A percentile compares a stretch with the other conserved stretches of the same genome.
These are phyloP conservation scores for Leucocoprinus leucothites DNA, from an alignment of 768 basidiomycete species.

Conservation along the genomic window DNA sequence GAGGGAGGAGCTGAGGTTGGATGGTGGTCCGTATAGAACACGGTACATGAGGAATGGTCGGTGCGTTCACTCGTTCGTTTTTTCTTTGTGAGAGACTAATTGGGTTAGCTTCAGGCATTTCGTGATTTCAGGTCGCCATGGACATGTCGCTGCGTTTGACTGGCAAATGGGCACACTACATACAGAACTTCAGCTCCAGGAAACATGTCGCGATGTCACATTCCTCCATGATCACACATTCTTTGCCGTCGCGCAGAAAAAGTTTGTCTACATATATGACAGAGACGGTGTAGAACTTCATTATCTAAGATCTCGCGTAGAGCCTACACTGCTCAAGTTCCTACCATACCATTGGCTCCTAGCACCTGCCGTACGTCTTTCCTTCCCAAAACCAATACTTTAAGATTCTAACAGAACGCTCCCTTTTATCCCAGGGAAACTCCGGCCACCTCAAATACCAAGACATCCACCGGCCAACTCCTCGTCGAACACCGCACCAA, in stretches of 20 bases:
- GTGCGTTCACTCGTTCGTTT: slow-evolving; percentile 31
- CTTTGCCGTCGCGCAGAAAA: slow-evolving; percentile 31
- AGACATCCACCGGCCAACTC: slow-evolving; percentile 87
- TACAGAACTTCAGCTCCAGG: slow-evolving; percentile 83
- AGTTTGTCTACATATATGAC: slow-evolving; percentile 96
- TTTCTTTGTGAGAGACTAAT: not conserved
- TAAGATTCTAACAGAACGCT: not conserved
- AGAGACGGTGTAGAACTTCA: slow-evolving; percentile 92
- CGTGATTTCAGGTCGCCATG: slow-evolving; percentile 77
- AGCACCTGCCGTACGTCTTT: slow-evolving; percentile 74
- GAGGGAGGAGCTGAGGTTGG: slow-evolving; percentile 74
- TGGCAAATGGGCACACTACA: slow-evolving; percentile 87
- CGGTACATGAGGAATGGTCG: slow-evolving; percentile 91
- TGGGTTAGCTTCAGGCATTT: slow-evolving; percentile 60
- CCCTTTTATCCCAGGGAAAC: slow-evolving; percentile 56
- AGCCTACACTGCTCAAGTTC: slow-evolving; percentile 87
- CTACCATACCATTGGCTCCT: slow-evolving; percentile 96
- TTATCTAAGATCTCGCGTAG: slow-evolving; percentile 76
- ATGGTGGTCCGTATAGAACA: slow-evolving; percentile 81
- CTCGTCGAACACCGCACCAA: slow-evolving; percentile 88
- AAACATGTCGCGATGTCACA: slow-evolving; percentile 93
- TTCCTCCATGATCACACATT: slow-evolving; percentile 63
- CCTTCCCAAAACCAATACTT: not conserved
- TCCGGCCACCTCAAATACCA: slow-evolving; percentile 93
- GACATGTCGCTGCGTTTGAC: slow-evolving; percentile 92